phyloP scores from a whole-genome alignment of 2,329 filamentous ascomycete genomes.

The Cladosporium velox region DNA sequence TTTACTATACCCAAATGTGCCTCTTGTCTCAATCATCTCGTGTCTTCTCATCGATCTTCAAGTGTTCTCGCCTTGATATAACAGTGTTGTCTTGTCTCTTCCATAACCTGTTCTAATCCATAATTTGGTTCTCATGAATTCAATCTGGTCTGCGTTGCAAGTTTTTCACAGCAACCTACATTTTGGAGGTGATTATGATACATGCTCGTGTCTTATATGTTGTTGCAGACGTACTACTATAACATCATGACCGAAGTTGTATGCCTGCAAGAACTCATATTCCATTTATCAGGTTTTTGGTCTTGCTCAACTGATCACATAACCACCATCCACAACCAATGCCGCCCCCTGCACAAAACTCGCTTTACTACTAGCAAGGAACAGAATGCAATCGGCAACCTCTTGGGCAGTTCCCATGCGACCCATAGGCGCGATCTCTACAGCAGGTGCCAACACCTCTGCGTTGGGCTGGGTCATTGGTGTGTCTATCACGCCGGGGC shows the following conservation, averaged over 20 bases:
- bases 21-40: conserved; percentile 31
- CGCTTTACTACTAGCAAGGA: conserved; percentile 49
- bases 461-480: conserved; percentile 40
- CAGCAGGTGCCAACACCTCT: conserved; percentile 32
- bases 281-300: neutral
- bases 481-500: conserved; percentile 29
- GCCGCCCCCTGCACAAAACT: conserved; percentile 50
- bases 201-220: neutral
- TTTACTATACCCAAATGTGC: conserved; percentile 17
- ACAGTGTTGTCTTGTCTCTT: no score
- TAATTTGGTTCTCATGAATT: no score
- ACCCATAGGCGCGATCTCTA: conserved; percentile 42
- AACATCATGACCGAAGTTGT: no score
- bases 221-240: neutral
- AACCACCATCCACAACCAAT: conserved; percentile 50
- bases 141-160: no score
- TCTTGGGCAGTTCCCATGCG: conserved; percentile 50
- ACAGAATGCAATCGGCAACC: conserved; percentile 50
- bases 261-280: neutral
- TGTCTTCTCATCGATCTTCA: no score
- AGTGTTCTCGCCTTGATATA: no score
- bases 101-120: no score
- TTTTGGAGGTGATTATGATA: no score
- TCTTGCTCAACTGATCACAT: conserved; percentile 44
- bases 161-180: no score